A percentile compares a stretch with the other conserved stretches of the same genome.
Conservation (phyloP, 192 early-diverging fungal genomes). For the Dissophora globulifera region DNA sequence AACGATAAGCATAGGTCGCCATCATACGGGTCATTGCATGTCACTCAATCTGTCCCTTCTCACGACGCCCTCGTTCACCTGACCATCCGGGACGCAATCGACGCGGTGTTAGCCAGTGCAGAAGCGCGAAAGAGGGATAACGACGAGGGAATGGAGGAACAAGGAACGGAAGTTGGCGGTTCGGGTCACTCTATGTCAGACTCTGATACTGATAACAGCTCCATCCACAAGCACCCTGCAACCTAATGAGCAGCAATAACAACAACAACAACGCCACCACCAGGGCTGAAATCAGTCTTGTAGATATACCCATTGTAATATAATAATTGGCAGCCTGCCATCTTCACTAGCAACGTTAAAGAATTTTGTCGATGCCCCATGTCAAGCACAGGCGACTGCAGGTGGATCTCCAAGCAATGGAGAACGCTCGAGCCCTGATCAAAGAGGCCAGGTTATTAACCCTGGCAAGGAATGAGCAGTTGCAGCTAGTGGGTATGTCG, state of each 20-base stretch:
- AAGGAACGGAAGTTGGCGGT: neutral
- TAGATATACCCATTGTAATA: no score
- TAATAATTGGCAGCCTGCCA: no score
- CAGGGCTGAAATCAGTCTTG: no score
- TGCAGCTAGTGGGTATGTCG: no score
- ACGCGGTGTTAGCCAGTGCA: neutral
- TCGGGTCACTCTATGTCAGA: neutral
- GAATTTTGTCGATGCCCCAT: no score
- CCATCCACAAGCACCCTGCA: neutral
- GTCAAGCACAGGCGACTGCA: no score
- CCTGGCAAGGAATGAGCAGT: no score
- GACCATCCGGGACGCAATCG: slow-evolving; percentile 17
- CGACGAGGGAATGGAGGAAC: neutral
- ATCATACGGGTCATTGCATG: neutral
- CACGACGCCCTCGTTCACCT: slow-evolving; percentile 6
- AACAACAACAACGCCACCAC: neutral
- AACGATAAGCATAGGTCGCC: neutral
- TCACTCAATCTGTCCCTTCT: neutral
- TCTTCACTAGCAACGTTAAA: no score
- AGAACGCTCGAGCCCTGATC: no score
- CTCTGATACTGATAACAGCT: slow-evolving; percentile 3
- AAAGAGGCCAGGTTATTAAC: no score
- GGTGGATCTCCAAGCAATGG: no score
- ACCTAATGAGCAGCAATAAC: slow-evolving; percentile 9
- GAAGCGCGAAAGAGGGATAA: neutral